Percentiles rank a stretch among this genome's conserved stretches.
Evolutionary conservation across 106 monocot genomes (phyloP).

Genomic region (Platanthera zijinensis): DNA sequence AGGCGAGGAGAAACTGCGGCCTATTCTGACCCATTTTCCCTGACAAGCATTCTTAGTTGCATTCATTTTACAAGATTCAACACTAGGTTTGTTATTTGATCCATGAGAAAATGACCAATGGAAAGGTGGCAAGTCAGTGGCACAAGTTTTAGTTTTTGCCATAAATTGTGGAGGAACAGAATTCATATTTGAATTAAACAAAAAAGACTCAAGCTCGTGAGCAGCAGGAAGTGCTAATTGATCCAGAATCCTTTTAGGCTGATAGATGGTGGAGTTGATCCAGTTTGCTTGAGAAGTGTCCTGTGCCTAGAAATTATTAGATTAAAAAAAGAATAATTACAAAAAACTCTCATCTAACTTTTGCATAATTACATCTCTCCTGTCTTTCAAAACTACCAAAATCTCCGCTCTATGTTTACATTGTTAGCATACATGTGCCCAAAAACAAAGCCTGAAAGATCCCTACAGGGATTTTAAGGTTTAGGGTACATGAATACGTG

Average conservation of each 20-base stretch:
- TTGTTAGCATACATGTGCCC: no score
- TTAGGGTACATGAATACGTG: neutral
- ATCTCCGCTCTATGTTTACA: no score
- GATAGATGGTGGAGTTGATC: conserved; percentile 22
- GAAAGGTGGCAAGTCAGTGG: conserved; percentile 56
- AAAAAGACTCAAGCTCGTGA: conserved; percentile 37
- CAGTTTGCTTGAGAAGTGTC: conserved; percentile 22
- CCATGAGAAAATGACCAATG: conserved; percentile 60
- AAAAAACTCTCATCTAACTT: neutral
- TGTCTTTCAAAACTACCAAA: no score
- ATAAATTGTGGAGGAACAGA: conserved; percentile 9
- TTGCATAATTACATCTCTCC: no score
- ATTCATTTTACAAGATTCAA: conserved; percentile 44
- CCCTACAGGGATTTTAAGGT: no score
- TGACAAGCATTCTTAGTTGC: conserved; percentile 31
- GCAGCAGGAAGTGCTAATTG: conserved; percentile 40
- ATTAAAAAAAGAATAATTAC: neutral
- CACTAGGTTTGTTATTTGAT: conserved; percentile 35
- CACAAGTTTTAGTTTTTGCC: conserved; percentile 1
- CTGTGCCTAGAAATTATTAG: conserved; percentile 11
- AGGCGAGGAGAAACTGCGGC: conserved; percentile 16
- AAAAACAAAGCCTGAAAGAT: no score
- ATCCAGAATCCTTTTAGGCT: conserved; percentile 49
- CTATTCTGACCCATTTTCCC: conserved; percentile 67
- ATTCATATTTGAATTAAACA: conserved; percentile 17